Conservation (phyloP, 352 stramenopile species). For the Pythium myriotylum region DNA sequence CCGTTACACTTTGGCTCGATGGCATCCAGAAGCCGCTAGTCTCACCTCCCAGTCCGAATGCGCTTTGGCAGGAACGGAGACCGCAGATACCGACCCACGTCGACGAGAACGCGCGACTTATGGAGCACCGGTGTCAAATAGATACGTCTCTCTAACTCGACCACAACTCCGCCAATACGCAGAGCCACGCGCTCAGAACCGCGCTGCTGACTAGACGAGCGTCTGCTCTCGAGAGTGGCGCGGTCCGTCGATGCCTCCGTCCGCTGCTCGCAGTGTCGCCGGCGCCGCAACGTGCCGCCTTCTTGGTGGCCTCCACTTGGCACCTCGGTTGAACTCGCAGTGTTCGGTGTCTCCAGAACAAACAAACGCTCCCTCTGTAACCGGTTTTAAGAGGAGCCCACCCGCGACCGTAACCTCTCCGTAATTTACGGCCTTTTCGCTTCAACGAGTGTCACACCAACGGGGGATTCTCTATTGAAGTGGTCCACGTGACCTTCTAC, state of each 20-base stretch:
- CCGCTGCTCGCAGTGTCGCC: too few species aligned
- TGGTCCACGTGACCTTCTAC: not conserved
- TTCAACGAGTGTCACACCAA: conserved; percentile 2
- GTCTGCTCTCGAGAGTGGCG: not conserved
- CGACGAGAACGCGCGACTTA: not conserved
- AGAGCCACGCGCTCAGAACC: not conserved
- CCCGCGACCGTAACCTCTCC: not conserved
- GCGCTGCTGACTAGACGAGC: not conserved
- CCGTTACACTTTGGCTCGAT: too few species aligned
- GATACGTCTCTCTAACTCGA: not conserved
- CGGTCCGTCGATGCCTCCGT: too few species aligned
- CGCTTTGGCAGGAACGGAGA: too few species aligned
- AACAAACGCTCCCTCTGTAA: conserved; percentile 1
- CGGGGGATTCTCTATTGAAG: not conserved
- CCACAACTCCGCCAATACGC: not conserved
- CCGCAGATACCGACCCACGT: too few species aligned
- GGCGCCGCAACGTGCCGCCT: not conserved
- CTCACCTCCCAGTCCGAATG: too few species aligned
- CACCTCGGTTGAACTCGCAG: too few species aligned
- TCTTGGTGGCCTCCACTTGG: not conserved
- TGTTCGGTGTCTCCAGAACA: not conserved
- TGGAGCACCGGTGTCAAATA: not conserved
- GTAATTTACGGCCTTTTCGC: not conserved
- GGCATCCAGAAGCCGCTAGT: too few species aligned
- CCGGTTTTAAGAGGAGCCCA: conserved; percentile 3